A percentile compares a stretch with the other conserved stretches of the same genome.
Conservation (phyloP, 441 rosid species). For the Iberis amara region DNA sequence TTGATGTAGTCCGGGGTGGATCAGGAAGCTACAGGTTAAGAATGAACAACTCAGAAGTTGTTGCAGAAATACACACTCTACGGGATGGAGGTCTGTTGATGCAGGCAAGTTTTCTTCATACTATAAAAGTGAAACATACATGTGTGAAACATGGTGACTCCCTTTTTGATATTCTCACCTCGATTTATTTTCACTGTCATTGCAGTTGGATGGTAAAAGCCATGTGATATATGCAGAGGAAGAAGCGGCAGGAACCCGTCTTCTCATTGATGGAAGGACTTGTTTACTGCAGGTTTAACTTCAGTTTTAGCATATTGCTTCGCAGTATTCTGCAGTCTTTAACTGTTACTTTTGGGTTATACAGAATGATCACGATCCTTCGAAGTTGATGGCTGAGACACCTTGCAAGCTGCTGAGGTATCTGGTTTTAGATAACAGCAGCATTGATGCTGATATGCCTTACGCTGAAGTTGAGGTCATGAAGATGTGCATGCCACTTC, state of each 20-base stretch:
- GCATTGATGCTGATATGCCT: constrained; percentile 90
- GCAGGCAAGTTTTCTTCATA: constrained; percentile 69
- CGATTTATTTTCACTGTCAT: constrained; percentile 19
- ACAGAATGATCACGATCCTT: constrained; percentile 99
- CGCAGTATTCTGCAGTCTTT: constrained; percentile 13
- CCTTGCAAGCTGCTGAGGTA: constrained; percentile 98
- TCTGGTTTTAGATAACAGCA: constrained; percentile 86
- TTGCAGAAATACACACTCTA: constrained; percentile 96
- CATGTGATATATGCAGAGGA: constrained; percentile 99
- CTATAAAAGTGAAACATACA: constrained; percentile 11
- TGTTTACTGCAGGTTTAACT: constrained; percentile 81
- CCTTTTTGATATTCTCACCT: constrained; percentile 14
- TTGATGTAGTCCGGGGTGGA: constrained; percentile 94
- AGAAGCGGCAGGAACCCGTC: constrained; percentile 99
- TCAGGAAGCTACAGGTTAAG: constrained; percentile 87
- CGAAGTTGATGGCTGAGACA: constrained; percentile 94
- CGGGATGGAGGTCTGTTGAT: constrained; percentile 98
- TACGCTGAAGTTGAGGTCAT: constrained; percentile 99
- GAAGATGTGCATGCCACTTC: constrained; percentile 99
- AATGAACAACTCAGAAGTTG: constrained; percentile 90
- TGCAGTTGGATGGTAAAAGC: constrained; percentile 97
- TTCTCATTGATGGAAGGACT: constrained; percentile 99
- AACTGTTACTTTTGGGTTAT: constrained; percentile 27
- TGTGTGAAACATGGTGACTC: background rate
- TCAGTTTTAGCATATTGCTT: background rate